Evolutionary conservation across 2,329 filamentous ascomycete genomes (phyloP).

Genomic region (Fusarium metavorans): DNA sequence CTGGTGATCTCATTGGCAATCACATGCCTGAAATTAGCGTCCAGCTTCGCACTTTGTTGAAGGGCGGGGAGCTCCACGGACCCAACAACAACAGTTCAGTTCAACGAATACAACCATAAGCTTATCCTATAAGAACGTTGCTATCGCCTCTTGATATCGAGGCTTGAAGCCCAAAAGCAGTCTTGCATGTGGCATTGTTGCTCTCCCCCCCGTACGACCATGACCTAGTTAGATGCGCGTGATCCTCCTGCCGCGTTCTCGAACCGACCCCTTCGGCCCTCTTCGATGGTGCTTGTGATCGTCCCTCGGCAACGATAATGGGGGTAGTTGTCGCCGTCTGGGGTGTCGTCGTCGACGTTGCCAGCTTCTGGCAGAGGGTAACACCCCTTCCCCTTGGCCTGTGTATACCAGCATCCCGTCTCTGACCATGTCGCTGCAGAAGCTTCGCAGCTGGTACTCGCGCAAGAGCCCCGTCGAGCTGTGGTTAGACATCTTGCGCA

Average conservation of each 20-base stretch:
- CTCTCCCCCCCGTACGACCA: slow-evolving; percentile 28
- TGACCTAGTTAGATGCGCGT: slow-evolving; percentile 37
- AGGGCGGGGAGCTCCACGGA: slow-evolving; percentile 39
- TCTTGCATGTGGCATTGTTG: slow-evolving; percentile 26
- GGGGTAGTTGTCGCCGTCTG: slow-evolving; percentile 62
- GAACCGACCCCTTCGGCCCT: slow-evolving; percentile 21
- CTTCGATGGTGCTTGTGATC: slow-evolving; percentile 48
- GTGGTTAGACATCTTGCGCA: slow-evolving; percentile 73
- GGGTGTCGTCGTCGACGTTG: slow-evolving; percentile 71
- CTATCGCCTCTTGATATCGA: not conserved
- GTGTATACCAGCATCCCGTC: not conserved
- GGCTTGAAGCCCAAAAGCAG: slow-evolving; percentile 3
- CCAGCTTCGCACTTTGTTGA: slow-evolving; percentile 34
- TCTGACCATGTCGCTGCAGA: slow-evolving; percentile 61
- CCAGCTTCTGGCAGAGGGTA: slow-evolving; percentile 73
- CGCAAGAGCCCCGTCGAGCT: slow-evolving; percentile 73
- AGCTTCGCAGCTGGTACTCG: slow-evolving; percentile 74
- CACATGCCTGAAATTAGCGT: slow-evolving; percentile 45
- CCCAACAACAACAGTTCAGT: slow-evolving; percentile 33
- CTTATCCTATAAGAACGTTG: slow-evolving; percentile 12
- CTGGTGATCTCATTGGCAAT: slow-evolving; percentile 46
- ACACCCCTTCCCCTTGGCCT: slow-evolving; percentile 30
- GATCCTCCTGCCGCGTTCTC: slow-evolving; percentile 23
- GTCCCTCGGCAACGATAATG: slow-evolving; percentile 55
- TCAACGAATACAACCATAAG: slow-evolving; percentile 16